These are phyloP conservation scores for Lizonia empirigonia DNA, from an alignment of 2,329 filamentous ascomycete genomes.

Conservation along the genomic window DNA sequence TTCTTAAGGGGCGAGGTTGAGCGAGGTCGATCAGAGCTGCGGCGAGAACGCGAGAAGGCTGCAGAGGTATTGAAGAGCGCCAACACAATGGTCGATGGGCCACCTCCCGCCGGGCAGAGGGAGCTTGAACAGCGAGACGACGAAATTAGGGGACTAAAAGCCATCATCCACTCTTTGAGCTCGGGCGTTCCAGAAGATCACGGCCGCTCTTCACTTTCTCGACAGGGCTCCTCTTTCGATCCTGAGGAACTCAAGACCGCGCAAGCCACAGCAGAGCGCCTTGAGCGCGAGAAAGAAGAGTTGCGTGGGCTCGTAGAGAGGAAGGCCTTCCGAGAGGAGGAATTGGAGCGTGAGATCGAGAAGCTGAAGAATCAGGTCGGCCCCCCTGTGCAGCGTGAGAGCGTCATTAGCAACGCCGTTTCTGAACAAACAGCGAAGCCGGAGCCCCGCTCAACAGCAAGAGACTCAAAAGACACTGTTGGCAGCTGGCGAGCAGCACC, in stretches of 20 bases:
- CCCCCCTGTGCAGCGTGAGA: conserved; percentile 55
- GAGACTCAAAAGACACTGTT: conserved; percentile 71
- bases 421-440: conserved; percentile 54
- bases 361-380: conserved; percentile 53
- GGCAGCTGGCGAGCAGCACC: conserved; percentile 58
- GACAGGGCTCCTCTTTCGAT: conserved; percentile 34
- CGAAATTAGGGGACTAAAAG: conserved; percentile 94
- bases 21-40: conserved; percentile 83
- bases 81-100: conserved; percentile 53
- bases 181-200: conserved; percentile 63
- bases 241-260: conserved; percentile 61
- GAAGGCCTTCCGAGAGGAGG: conserved; percentile 77
- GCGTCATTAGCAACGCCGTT: conserved; percentile 59
- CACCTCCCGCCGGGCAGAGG: conserved; percentile 59
- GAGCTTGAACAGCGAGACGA: conserved; percentile 95
- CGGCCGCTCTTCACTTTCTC: conserved; percentile 39
- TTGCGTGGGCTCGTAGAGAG: conserved; percentile 73
- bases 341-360: conserved; percentile 83
- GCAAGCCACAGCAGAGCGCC: conserved; percentile 66
- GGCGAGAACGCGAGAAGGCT: conserved; percentile 84
- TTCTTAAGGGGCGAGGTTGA: conserved; percentile 95
- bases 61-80: conserved; percentile 64
- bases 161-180: conserved; percentile 95
- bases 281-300: conserved; percentile 81
- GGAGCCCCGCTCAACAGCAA: conserved; percentile 62